These are phyloP conservation scores for Polychaeton citri DNA, from an alignment of 2,329 filamentous ascomycete species.

Conservation along the genomic window DNA sequence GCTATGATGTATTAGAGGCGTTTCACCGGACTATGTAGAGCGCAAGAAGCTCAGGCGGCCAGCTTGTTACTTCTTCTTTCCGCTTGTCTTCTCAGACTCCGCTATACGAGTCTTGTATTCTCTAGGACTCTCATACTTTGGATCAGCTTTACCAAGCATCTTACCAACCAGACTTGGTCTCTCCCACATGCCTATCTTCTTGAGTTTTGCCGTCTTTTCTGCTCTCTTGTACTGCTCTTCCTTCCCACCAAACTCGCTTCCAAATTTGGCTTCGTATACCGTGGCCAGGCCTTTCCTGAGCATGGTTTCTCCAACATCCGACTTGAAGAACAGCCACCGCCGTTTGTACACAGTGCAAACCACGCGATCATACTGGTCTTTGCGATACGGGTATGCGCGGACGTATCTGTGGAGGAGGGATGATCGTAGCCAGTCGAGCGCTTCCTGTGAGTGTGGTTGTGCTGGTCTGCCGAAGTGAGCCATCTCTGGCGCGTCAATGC, in stretches of 20 bases:
- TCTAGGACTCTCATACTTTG: slow-evolving; percentile 62
- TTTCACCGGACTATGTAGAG: no score
- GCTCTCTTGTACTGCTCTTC: slow-evolving; percentile 51
- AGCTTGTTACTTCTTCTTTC: slow-evolving; percentile 12
- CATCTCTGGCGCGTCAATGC: slow-evolving; percentile 83
- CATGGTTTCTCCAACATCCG: slow-evolving; percentile 84
- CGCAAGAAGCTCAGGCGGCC: no score
- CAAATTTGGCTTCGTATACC: slow-evolving; percentile 84
- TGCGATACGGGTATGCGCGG: slow-evolving; percentile 66
- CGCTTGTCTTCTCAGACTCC: slow-evolving; percentile 26
- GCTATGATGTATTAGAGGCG: no score
- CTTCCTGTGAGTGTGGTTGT: slow-evolving; percentile 73
- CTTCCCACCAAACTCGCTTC: slow-evolving; percentile 68
- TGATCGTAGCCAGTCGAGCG: slow-evolving; percentile 62
- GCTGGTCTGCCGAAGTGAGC: slow-evolving; percentile 83
- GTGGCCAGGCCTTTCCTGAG: slow-evolving; percentile 72
- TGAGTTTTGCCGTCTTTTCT: slow-evolving; percentile 35
- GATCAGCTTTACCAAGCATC: slow-evolving; percentile 34
- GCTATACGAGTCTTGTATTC: slow-evolving; percentile 62
- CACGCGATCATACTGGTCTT: slow-evolving; percentile 85
- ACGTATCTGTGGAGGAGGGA: slow-evolving; percentile 63
- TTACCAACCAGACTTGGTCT: slow-evolving; percentile 25
- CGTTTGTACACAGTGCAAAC: slow-evolving; percentile 62
- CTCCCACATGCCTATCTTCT: slow-evolving; percentile 50
- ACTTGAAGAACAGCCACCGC: slow-evolving; percentile 40